phyloP scores from a whole-genome alignment of 176 grass and related monocot species.

The Microstegium vimineum region DNA sequence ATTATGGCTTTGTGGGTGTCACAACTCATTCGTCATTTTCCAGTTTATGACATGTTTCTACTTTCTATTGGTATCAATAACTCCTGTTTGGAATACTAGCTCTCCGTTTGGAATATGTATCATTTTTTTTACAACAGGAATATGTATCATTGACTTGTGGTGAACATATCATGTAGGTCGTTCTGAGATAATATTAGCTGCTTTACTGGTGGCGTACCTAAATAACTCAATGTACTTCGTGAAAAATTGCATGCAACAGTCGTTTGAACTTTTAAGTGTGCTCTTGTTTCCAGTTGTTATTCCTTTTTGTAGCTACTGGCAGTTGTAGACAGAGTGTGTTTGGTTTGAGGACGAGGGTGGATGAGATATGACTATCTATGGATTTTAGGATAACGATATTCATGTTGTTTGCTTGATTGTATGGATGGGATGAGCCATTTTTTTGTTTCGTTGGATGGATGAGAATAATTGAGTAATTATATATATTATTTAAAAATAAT shows the following conservation, averaged over 20 bases:
- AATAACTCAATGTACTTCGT: not conserved
- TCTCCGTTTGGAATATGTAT: not conserved
- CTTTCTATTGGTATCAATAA: not conserved
- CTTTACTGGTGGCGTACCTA: not conserved
- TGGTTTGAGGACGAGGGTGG: too few relatives aligned
- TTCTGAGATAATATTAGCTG: not conserved
- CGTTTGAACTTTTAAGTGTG: not conserved
- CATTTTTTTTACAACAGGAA: too few relatives aligned
- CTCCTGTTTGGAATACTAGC: not conserved
- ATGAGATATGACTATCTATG: too few relatives aligned
- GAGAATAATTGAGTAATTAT: too few relatives aligned
- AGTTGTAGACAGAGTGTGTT: slow-evolving; percentile 51
- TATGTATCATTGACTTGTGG: not conserved
- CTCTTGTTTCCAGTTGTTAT: not conserved
- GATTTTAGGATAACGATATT: too few relatives aligned
- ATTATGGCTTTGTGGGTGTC: not conserved
- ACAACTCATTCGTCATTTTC: not conserved
- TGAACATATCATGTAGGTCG: not conserved
- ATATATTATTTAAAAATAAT: too few relatives aligned
- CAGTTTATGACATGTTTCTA: not conserved
- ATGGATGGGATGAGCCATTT: too few relatives aligned
- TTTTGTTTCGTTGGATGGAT: too few relatives aligned
- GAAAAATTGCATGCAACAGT: not conserved
- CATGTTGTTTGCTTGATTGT: too few relatives aligned
- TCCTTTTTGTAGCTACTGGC: not conserved